phyloP scores from a whole-genome alignment of 805 yeast species.

The Martiniozyma abietophila region DNA sequence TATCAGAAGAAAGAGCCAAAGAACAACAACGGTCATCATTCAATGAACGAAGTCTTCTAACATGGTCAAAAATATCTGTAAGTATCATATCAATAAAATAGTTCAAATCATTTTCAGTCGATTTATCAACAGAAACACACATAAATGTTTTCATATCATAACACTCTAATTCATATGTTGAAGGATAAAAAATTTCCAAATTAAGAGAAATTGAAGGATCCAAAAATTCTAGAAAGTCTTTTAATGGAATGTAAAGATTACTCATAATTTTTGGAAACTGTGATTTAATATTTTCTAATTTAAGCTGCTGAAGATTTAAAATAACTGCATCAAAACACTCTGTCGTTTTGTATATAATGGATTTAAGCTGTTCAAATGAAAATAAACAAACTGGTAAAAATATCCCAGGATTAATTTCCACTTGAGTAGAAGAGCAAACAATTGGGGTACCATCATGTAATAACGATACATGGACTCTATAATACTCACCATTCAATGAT shows the following conservation, averaged over 20 bases:
- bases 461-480: slow-evolving; percentile 57
- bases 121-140: slow-evolving; percentile 12
- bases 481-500: slow-evolving; percentile 74
- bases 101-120: slow-evolving; percentile 41
- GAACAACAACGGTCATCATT: slow-evolving; percentile 36
- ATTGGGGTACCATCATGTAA: slow-evolving; percentile 81
- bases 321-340: slow-evolving; percentile 12
- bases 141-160: slow-evolving; percentile 21
- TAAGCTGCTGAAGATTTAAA: slow-evolving; percentile 12
- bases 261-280: slow-evolving; percentile 36
- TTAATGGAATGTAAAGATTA: slow-evolving; percentile 49
- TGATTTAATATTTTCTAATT: slow-evolving; percentile 15
- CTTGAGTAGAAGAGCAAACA: slow-evolving; percentile 59
- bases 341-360: slow-evolving; percentile 18
- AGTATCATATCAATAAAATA: slow-evolving; percentile 67
- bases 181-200: slow-evolving; percentile 71
- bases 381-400: slow-evolving; percentile 55
- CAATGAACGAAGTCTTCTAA: slow-evolving; percentile 37
- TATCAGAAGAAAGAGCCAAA: slow-evolving; percentile 74
- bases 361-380: slow-evolving; percentile 33
- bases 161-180: slow-evolving; percentile 30
- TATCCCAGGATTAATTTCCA: slow-evolving; percentile 37
- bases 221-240: slow-evolving; percentile 44
- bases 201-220: slow-evolving; percentile 57
- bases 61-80: slow-evolving; percentile 67